Base-by-base conservation (phyloP, 1,284 basidiomycete genomes). In the Ustilago esculenta region DNA sequence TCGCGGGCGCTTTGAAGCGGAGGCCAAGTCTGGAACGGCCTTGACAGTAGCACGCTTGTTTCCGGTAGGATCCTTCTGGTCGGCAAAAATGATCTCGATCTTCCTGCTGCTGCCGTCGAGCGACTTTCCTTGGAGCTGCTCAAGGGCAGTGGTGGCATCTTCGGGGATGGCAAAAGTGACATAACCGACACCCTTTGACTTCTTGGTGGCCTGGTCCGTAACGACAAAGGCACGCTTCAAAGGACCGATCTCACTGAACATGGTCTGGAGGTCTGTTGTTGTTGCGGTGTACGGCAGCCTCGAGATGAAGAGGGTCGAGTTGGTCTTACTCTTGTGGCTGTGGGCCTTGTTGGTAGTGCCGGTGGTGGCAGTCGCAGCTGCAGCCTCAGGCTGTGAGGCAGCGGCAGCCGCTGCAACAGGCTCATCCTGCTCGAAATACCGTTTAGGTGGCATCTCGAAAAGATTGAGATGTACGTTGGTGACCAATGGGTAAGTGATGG, bases 131-230 rank as follows among this genome's bases (percentile, higher is more conserved):
- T 81, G 77, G 5, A 81, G 69, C 53, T 76, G 71, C 10, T 73
- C 53, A 18, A 78, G 46, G 9, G 79, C 78, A 15, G 66, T 64
- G 32, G 64, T 56, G 11, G 94, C 96, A 84, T 98, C 96, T 75
- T 96, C 91, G 52, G 86, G 87, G 65, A 93, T 86, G 1, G 94
- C 89, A 83, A 94, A 98, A 0, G 92, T 90, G 60, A 98, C 92
- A 82, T 98, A 98, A 63, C 95, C 95, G n/a, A 98, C 93, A 72
- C 95, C 96, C 82, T 97, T 97, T 4, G 92, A 94, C 25, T 89
- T 86, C 33, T 91, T 90, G 0, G 90, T 88, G 30, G 60, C 89
- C 41, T 87, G 87, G 64, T 92, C 90, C 4, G 89, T 88, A 11
- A 98, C 95, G 2, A 99, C 89, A 80, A 99, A 98, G 0, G 94